Base-by-base conservation (phyloP, 2,329 filamentous ascomycete species). In the Beauveria sp. region DNA sequence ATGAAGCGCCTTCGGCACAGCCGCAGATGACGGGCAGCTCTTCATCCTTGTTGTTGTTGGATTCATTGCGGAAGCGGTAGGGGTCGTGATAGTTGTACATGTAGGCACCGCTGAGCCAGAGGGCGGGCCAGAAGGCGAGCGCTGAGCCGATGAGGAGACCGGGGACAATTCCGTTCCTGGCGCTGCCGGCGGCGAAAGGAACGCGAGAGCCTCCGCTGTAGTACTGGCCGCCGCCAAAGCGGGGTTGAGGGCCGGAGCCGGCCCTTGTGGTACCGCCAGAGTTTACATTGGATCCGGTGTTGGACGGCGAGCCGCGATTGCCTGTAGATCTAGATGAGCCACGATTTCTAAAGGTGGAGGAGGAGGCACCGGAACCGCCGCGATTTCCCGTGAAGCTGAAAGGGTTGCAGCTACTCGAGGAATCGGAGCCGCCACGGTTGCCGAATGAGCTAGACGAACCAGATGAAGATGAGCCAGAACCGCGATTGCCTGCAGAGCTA, bases 81-180 rank as follows among this genome's bases (percentile, higher is more conserved):
- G 80, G 70, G 84, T 82, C 16, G 58, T 61, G 43, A 24, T 56
- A 60, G 46, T 69, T 70, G 70, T 86, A 90, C 52, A 83, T 75
- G 71, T 88, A 88, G 1, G 83, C 83, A 65, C 83, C 82, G 68
- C 83, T 83, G 9, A 86, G 75, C 85, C 87, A 91, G 43, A 84
- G 63, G 3, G 85, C 87, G 1, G 86, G 83, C 80, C 88, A 87
- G 72, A 88, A 81, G 24, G 77, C 76, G 10, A 88, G 69, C 1
- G 76, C 73, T 24, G 77, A 73, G 12, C 74, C 71, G 3, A 77
- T 79, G 3, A 80, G 69, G 3, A 88, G 74, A 24, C 85, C 71
- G 53, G 85, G 72, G 18, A 84, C 79, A 3, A 81, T 79, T 3
- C 78, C 72, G 1, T 78, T 80, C 1, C 79, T 79, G 40, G 62